phyloP scores from a whole-genome alignment of 805 yeast genomes.

The Cyberlindnera galapagoensis region DNA sequence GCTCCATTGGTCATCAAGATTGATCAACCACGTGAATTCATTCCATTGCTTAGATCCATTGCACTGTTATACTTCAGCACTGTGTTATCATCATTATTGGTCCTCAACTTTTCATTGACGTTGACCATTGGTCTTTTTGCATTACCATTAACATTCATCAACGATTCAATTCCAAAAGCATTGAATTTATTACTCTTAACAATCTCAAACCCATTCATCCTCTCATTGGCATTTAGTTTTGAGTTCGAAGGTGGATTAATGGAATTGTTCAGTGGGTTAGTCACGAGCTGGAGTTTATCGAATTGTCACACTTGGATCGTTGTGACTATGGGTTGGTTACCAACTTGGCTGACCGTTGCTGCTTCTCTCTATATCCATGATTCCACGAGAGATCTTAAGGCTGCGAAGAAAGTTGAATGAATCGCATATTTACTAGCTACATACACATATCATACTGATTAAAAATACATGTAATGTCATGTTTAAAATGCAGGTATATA shows the following conservation, averaged over 20 bases:
- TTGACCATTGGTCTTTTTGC: conserved; percentile 62
- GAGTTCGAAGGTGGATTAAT: conserved; percentile 15
- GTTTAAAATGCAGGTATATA: neutral
- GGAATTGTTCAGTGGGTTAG: conserved; percentile 39
- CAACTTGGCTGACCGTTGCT: conserved; percentile 58
- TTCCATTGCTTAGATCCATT: conserved; percentile 30
- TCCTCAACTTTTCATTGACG: conserved; percentile 81
- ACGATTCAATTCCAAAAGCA: conserved; percentile 2
- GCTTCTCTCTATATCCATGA: conserved; percentile 19
- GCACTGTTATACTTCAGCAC: conserved; percentile 61
- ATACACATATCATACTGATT: too few species aligned
- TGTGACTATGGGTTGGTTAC: conserved; percentile 70
- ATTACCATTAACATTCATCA: conserved; percentile 65
- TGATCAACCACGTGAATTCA: conserved; percentile 10
- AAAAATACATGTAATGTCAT: neutral
- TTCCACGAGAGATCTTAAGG: conserved; percentile 1
- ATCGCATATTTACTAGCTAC: neutral
- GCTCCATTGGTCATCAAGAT: conserved; percentile 15
- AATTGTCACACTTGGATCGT: conserved; percentile 86
- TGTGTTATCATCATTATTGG: conserved; percentile 64
- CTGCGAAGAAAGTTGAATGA: conserved; percentile 4
- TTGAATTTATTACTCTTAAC: conserved; percentile 31
- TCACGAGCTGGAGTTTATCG: conserved; percentile 58
- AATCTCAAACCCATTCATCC: conserved; percentile 47
- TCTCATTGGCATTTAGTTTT: conserved; percentile 25